phyloP scores from a whole-genome alignment of 139 green algal genomes.

The Chloropicon primus region DNA sequence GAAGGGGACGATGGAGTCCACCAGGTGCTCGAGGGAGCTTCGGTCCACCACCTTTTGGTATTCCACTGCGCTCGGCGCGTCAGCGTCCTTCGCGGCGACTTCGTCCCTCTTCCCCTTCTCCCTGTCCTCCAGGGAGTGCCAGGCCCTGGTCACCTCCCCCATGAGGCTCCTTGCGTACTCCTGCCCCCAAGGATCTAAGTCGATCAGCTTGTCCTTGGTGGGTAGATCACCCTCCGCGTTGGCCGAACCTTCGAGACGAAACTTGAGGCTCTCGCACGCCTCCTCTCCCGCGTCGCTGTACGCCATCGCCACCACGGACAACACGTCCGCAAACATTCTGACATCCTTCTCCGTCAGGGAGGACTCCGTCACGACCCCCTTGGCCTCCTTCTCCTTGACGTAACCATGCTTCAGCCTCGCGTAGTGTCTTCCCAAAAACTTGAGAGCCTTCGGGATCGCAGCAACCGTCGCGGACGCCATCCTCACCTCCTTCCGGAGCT shows the following conservation, averaged over 20 bases:
- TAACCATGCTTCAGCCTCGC: slow-evolving; percentile 41
- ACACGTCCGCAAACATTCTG: slow-evolving; percentile 73
- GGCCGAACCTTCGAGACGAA: slow-evolving; percentile 43
- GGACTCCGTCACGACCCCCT: slow-evolving; percentile 22
- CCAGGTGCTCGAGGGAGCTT: slow-evolving; percentile 74
- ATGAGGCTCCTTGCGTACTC: slow-evolving; percentile 88
- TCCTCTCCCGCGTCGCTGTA: slow-evolving; percentile 29
- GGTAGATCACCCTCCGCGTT: slow-evolving; percentile 5
- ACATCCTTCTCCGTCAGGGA: slow-evolving; percentile 33
- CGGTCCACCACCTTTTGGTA: background rate
- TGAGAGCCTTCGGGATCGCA: slow-evolving; percentile 93
- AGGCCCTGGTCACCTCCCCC: slow-evolving; percentile 56
- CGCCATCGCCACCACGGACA: slow-evolving; percentile 82
- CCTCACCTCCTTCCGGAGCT: slow-evolving; percentile 45
- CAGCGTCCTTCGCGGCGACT: background rate
- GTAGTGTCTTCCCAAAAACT: slow-evolving; percentile 88
- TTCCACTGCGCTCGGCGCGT: background rate
- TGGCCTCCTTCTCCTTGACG: background rate
- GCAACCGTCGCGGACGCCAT: slow-evolving; percentile 92
- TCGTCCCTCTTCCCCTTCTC: slow-evolving; percentile 7
- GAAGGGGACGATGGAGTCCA: slow-evolving; percentile 86
- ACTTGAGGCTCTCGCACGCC: slow-evolving; percentile 68
- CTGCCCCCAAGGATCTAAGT: slow-evolving; percentile 78
- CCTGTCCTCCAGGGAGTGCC: background rate
- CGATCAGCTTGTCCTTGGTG: background rate